Evolutionary conservation across 164 flowering plant species (phyloP), one percentile per base, ranked within the genome.

Genomic region (Aristolochia contorta): DNA sequence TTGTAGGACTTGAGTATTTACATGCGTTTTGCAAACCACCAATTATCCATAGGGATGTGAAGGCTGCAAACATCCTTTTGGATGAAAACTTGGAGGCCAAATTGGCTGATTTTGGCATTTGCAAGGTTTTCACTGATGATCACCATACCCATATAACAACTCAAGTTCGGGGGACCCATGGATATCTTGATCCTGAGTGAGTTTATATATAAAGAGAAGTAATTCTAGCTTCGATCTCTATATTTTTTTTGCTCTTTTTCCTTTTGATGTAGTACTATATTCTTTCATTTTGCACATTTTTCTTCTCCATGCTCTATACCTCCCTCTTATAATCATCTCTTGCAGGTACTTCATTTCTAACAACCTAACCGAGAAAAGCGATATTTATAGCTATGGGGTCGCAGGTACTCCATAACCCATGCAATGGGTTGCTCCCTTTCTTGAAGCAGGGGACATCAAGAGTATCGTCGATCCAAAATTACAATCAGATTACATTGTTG

Each of bases 151-250:
- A 41, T 19, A 20, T 47, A 21, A 4, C 50, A 59, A 59, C 62
- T 16, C 30, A 45, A 43, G 50, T 59, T 19, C 19, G n/a, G 10
- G 62, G 62, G 19, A 59, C 62, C n/a, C 21, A 24, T n/a, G 62
- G 62, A 16, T 59, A 59, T 59, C 12, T 59, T 19, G 62, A 59
- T 45, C 62, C 62, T 4, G 62, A 59, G 62, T 59, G 43, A n/a
- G 60, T n/a, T n/a, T 57, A 16, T n/a, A n/a, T n/a, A n/a, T n/a
- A n/a, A n/a, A n/a, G n/a, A n/a, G n/a, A n/a, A n/a, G n/a, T n/a
- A n/a, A n/a, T n/a, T n/a, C n/a, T n/a, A n/a, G n/a, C n/a, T n/a
- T n/a, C n/a, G n/a, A n/a, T n/a, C n/a, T n/a, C n/a, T n/a, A 0
- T 48, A 5, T 18, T 27, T 47, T 12, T 16, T 48, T 48, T 10